phyloP scores from a whole-genome alignment of 371 early-diverging fungal genomes.

The Mucor racemosus region DNA sequence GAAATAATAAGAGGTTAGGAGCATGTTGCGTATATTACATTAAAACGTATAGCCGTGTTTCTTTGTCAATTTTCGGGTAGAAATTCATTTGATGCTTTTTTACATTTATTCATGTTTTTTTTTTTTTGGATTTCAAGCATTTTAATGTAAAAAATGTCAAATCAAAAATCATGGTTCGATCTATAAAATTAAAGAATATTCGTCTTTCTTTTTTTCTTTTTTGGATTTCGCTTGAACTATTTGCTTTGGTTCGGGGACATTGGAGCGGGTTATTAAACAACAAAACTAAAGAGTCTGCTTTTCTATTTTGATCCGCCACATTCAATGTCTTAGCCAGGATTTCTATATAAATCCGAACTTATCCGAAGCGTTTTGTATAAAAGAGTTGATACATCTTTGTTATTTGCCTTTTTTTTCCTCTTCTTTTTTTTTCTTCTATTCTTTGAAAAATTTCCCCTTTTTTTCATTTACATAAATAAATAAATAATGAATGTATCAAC shows the following conservation, averaged over 20 bases:
- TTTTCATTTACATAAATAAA: not conserved
- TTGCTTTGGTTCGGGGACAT: slow-evolving; percentile 5
- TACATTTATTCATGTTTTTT: too few species aligned
- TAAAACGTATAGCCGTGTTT: not conserved
- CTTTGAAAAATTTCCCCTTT: not conserved
- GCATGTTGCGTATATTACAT: not conserved
- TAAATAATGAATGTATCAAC: slow-evolving; percentile 1
- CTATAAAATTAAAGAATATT: slow-evolving; percentile 4
- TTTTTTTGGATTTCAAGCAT: not conserved
- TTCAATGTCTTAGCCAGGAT: slow-evolving; percentile 9
- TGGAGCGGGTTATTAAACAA: not conserved
- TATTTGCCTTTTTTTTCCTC: not conserved
- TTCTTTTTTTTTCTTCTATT: not conserved
- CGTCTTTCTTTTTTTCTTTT: not conserved
- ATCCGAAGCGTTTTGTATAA: slow-evolving; percentile 5
- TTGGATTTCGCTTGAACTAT: not conserved
- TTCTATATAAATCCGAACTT: slow-evolving; percentile 13
- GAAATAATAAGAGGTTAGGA: not conserved
- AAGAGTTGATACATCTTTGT: not conserved
- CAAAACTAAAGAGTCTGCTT: not conserved
- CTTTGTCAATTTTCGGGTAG: not conserved
- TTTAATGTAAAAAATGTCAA: not conserved
- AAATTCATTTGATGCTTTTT: too few species aligned
- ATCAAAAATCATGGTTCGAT: not conserved
- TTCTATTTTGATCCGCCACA: slow-evolving; percentile 9